Percentiles rank a stretch among this genome's conserved stretches.
Evolutionary conservation across 805 yeast genomes (phyloP).

Genomic region (Komagataella pastoris): DNA sequence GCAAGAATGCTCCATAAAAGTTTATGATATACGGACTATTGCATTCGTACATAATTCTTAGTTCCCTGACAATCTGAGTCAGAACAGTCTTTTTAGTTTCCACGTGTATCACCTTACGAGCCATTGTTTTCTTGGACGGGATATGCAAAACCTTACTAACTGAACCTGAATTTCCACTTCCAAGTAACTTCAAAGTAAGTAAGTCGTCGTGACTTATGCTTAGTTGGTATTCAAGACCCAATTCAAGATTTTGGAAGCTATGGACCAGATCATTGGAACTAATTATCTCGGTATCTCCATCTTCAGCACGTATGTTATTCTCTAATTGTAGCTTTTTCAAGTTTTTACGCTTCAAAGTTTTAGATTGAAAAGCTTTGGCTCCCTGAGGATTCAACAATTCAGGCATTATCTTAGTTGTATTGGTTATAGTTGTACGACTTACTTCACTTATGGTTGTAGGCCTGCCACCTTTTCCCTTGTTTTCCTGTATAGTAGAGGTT

Average conservation of each 20-base stretch:
- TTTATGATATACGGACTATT: constrained; percentile 72
- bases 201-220: constrained; percentile 53
- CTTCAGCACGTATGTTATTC: constrained; percentile 1
- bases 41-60: constrained; percentile 85
- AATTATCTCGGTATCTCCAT: constrained; percentile 9
- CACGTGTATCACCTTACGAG: constrained; percentile 75
- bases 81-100: constrained; percentile 72
- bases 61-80: constrained; percentile 77
- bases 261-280: constrained; percentile 23
- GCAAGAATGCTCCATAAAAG: constrained; percentile 82
- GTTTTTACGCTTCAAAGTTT: constrained; percentile 42
- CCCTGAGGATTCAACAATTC: background rate
- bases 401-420: background rate
- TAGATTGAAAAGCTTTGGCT: constrained; percentile 6
- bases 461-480: background rate
- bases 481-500: background rate
- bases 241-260: constrained; percentile 32
- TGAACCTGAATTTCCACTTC: constrained; percentile 90
- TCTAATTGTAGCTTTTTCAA: constrained; percentile 39
- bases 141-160: constrained; percentile 81
- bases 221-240: constrained; percentile 40
- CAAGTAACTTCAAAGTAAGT: constrained; percentile 62
- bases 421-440: background rate
- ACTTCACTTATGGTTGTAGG: background rate
- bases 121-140: constrained; percentile 82